These are phyloP conservation scores for Nigrospora osmanthi DNA, from an alignment of 2,329 filamentous ascomycete species.

Conservation along the genomic window DNA sequence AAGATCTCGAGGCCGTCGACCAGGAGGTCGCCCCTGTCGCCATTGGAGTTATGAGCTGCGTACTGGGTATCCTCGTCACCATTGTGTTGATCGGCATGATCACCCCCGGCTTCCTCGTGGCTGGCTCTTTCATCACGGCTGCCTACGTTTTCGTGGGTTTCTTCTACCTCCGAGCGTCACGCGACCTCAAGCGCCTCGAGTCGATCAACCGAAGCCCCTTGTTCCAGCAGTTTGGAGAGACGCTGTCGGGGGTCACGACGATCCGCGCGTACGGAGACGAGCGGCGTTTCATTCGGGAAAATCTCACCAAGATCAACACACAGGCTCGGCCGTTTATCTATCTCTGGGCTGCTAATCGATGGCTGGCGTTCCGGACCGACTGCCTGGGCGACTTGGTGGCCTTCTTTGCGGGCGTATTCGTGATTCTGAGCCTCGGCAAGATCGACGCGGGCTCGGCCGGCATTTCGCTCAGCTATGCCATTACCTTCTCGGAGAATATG, in stretches of 20 bases:
- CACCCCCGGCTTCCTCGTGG: conserved; percentile 84
- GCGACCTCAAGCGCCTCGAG: conserved; percentile 90
- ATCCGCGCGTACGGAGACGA: conserved; percentile 96
- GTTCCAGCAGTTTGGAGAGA: conserved; percentile 98
- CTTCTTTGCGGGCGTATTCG: conserved; percentile 89
- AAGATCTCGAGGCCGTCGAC: conserved; percentile 90
- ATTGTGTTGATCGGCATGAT: conserved; percentile 80
- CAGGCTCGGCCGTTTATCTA: conserved; percentile 93
- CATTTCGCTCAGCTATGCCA: conserved; percentile 89
- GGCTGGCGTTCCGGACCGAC: conserved; percentile 90
- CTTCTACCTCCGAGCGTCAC: conserved; percentile 88
- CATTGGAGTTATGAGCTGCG: conserved; percentile 63
- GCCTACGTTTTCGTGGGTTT: conserved; percentile 77
- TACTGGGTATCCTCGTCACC: conserved; percentile 68
- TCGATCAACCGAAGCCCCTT: conserved; percentile 89
- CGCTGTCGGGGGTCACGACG: conserved; percentile 86
- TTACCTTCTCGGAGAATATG: conserved; percentile 95
- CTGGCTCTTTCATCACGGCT: conserved; percentile 74
- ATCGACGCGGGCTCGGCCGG: conserved; percentile 90
- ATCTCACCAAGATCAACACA: conserved; percentile 78
- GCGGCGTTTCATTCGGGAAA: conserved; percentile 86
- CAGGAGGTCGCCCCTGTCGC: conserved; percentile 93
- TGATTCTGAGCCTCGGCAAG: conserved; percentile 72
- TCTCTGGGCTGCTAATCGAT: conserved; percentile 92
- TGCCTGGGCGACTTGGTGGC: conserved; percentile 83